phyloP scores from a whole-genome alignment of 768 basidiomycete genomes.

The Xanthoconium stramineum region DNA sequence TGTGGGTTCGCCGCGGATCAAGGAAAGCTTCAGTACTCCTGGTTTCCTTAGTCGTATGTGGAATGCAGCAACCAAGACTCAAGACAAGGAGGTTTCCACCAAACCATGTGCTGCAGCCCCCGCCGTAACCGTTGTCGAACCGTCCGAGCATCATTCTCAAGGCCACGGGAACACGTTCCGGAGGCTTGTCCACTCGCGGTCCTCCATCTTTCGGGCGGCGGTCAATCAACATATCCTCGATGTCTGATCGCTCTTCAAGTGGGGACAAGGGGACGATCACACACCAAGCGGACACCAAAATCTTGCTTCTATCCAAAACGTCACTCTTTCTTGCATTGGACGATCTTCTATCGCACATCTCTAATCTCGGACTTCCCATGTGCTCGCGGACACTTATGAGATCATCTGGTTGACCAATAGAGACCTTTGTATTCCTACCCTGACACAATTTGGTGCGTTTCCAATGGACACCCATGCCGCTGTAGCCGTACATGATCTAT shows the following conservation, averaged over 20 bases:
- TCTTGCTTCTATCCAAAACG: constrained; percentile 20
- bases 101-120: constrained; percentile 13
- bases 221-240: constrained; percentile 26
- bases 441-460: constrained; percentile 18
- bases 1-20: constrained; percentile 23
- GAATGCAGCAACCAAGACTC: constrained; percentile 54
- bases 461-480: constrained; percentile 21
- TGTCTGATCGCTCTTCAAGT: constrained; percentile 17
- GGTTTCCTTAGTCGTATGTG: constrained; percentile 71
- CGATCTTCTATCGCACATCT: constrained; percentile 26
- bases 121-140: constrained; percentile 27
- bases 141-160: constrained; percentile 23
- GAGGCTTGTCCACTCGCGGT: constrained; percentile 43
- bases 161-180: constrained; percentile 36
- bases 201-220: constrained; percentile 39
- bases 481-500: constrained; percentile 28
- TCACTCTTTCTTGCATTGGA: constrained; percentile 19
- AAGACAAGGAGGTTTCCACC: constrained; percentile 26
- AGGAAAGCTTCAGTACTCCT: constrained; percentile 42
- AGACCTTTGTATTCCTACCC: constrained; percentile 4
- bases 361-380: constrained; percentile 20
- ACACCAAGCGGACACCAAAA: constrained; percentile 19
- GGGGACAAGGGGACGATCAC: constrained; percentile 10
- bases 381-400: constrained; percentile 23
- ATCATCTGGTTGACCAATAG: not conserved